A percentile compares a stretch with the other conserved stretches of the same genome.
These are phyloP conservation scores for Paraphysoderma sedebokerense DNA, from an alignment of 371 early-diverging fungal genomes.

Conservation along the genomic window DNA sequence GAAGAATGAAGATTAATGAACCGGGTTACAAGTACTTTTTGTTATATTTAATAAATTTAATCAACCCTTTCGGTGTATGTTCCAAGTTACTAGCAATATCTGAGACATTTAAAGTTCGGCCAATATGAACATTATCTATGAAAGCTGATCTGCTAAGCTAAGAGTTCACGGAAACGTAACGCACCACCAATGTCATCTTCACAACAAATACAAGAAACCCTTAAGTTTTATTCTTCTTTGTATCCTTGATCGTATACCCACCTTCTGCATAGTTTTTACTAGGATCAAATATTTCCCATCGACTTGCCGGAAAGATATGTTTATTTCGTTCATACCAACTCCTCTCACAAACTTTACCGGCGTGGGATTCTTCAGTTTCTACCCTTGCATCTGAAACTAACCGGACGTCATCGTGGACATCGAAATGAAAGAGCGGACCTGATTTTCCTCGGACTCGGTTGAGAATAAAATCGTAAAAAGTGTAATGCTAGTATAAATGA, in stretches of 20 bases:
- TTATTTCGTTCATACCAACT: constrained; percentile 91
- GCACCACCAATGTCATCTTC: no score
- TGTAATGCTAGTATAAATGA: constrained; percentile 59
- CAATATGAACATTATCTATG: no score
- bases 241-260: constrained; percentile 2
- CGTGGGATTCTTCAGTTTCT: constrained; percentile 68
- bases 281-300: constrained; percentile 90
- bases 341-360: constrained; percentile 85
- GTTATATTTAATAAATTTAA: no score
- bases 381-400: constrained; percentile 64
- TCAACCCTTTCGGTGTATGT: no score
- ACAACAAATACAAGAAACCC: neutral
- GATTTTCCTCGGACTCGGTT: constrained; percentile 92
- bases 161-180: no score
- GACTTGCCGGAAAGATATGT: constrained; percentile 86
- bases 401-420: constrained; percentile 85
- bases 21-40: no score
- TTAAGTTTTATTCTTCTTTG: neutral
- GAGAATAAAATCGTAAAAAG: constrained; percentile 91
- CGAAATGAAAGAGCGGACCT: constrained; percentile 84
- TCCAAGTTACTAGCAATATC: no score
- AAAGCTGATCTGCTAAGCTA: no score
- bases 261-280: constrained; percentile 31
- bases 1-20: no score
- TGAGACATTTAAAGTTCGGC: no score